These are phyloP conservation scores for Russula sp. DNA, from an alignment of 768 basidiomycete species.

Conservation along the genomic window DNA sequence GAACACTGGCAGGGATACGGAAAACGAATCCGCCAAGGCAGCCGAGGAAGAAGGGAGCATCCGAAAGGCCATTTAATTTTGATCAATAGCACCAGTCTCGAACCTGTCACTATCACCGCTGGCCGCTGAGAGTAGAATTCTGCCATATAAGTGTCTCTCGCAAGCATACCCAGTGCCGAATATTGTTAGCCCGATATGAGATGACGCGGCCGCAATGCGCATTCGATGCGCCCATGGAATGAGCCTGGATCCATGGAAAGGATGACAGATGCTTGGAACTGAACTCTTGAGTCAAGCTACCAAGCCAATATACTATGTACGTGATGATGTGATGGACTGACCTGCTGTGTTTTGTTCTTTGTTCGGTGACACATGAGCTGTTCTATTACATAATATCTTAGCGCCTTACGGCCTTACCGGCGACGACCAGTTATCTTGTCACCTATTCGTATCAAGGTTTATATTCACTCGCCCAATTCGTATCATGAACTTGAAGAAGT, in stretches of 20 bases:
- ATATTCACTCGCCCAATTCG: neutral
- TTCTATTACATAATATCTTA: neutral
- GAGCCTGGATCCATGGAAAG: neutral
- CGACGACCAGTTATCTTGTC: too few species aligned
- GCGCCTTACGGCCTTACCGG: too few species aligned
- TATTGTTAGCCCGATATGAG: slow-evolving; percentile 2
- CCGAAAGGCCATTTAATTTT: neutral
- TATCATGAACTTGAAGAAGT: neutral
- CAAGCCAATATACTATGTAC: too few species aligned
- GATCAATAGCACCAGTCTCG: neutral
- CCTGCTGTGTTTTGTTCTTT: too few species aligned
- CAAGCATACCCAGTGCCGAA: slow-evolving; percentile 8
- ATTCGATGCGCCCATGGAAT: neutral
- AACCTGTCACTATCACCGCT: neutral
- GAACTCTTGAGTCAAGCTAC: too few species aligned
- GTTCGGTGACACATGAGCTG: neutral
- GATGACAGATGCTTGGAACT: slow-evolving; percentile 8
- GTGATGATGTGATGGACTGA: too few species aligned
- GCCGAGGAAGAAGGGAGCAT: neutral
- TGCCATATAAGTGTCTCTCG: neutral
- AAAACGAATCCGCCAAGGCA: neutral
- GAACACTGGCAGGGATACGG: neutral
- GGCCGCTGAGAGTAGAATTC: neutral
- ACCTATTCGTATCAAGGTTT: neutral
- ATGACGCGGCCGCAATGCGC: neutral